Conservation (phyloP, 2,329 filamentous ascomycete genomes). For the Apiospora saccharicola region DNA sequence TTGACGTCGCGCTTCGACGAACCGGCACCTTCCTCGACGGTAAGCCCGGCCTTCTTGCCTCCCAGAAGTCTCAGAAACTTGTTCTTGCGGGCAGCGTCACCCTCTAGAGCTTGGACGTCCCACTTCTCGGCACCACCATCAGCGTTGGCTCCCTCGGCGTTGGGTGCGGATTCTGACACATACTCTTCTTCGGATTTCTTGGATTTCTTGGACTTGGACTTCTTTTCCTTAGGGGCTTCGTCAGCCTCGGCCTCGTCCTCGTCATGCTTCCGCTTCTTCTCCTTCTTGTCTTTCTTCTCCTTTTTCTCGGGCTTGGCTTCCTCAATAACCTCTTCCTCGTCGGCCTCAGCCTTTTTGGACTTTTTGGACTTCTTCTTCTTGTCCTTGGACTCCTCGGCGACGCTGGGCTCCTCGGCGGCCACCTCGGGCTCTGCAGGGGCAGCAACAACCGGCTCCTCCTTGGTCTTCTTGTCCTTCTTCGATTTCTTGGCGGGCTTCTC, state of each 20-base stretch:
- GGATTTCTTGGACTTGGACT: constrained; percentile 30
- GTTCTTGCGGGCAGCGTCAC: constrained; percentile 57
- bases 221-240: constrained; percentile 38
- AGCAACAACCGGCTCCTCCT: background rate
- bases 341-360: constrained; percentile 37
- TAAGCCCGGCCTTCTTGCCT: constrained; percentile 51
- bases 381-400: constrained; percentile 36
- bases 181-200: constrained; percentile 33
- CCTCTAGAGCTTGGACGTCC: constrained; percentile 61
- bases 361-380: constrained; percentile 42
- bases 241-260: constrained; percentile 30
- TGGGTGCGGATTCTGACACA: constrained; percentile 33
- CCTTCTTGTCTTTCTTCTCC: constrained; percentile 34
- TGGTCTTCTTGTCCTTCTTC: constrained; percentile 34
- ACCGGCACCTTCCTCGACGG: constrained; percentile 26
- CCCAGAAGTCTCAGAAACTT: constrained; percentile 67
- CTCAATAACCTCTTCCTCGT: constrained; percentile 25
- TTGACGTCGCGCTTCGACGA: constrained; percentile 38
- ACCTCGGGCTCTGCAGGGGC: constrained; percentile 24
- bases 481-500: constrained; percentile 36
- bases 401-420: constrained; percentile 23
- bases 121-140: constrained; percentile 51
- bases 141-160: constrained; percentile 32
- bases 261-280: constrained; percentile 36
- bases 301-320: constrained; percentile 28